These are phyloP conservation scores for Debaryomyces sp. DNA, from an alignment of 1,139 yeast genomes.

Conservation along the genomic window DNA sequence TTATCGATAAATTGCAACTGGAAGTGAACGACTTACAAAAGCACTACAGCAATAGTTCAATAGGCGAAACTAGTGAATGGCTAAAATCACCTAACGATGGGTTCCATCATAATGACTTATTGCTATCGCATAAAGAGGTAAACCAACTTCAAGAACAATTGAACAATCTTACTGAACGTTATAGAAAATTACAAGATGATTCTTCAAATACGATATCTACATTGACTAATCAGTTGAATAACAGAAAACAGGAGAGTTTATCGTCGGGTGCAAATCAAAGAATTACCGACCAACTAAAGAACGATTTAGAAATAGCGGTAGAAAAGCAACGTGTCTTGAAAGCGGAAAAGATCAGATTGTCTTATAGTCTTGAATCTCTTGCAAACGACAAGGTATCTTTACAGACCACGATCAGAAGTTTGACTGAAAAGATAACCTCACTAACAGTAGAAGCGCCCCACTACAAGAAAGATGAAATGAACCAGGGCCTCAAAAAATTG, in stretches of 20 bases:
- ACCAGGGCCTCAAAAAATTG: constrained; percentile 14
- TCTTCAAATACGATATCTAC: constrained; percentile 29
- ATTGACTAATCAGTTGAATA: constrained; percentile 31
- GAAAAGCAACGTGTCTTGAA: constrained; percentile 51
- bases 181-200: constrained; percentile 27
- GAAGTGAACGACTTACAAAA: constrained; percentile 32
- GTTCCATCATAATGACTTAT: constrained; percentile 19
- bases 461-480: constrained; percentile 15
- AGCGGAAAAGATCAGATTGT: constrained; percentile 52
- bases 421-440: constrained; percentile 33
- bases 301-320: constrained; percentile 45
- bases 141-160: constrained; percentile 25
- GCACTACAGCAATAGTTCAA: neutral
- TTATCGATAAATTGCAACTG: constrained; percentile 34
- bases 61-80: constrained; percentile 8
- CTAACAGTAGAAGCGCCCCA: constrained; percentile 23
- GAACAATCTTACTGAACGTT: constrained; percentile 20
- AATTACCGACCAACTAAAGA: constrained; percentile 32
- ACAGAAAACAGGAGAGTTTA: constrained; percentile 30
- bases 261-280: constrained; percentile 23
- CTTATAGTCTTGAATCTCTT: constrained; percentile 43
- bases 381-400: constrained; percentile 39
- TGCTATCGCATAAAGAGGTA: constrained; percentile 27
- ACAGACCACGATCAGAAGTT: constrained; percentile 33
- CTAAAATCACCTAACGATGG: neutral